Percentiles rank a stretch among this genome's conserved stretches.
These are phyloP conservation scores for Madurella mycetomatis DNA, from an alignment of 2,329 filamentous ascomycete genomes.

Conservation along the genomic window DNA sequence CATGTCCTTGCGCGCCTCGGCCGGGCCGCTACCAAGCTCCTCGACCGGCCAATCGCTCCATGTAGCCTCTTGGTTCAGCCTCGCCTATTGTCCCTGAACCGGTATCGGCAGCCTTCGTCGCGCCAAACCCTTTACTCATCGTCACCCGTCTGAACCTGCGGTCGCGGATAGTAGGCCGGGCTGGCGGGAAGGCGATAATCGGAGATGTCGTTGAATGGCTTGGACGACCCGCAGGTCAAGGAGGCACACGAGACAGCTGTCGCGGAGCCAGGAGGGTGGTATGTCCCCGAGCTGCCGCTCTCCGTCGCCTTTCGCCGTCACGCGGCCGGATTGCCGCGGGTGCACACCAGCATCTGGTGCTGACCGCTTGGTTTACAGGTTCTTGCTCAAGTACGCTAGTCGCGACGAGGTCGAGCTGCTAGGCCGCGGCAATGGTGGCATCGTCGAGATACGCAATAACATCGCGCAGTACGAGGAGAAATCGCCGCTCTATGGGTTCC, in stretches of 20 bases:
- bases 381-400: constrained; percentile 84
- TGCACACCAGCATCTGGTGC: background rate
- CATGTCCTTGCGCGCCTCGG: constrained; percentile 16
- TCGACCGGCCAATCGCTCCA: constrained; percentile 17
- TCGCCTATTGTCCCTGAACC: constrained; percentile 16
- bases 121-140: constrained; percentile 10
- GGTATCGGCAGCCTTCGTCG: background rate
- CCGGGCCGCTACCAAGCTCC: constrained; percentile 6
- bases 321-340: background rate
- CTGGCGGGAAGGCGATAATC: constrained; percentile 14
- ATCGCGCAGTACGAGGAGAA: constrained; percentile 76
- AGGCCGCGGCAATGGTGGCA: constrained; percentile 71
- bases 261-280: constrained; percentile 92
- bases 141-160: constrained; percentile 14
- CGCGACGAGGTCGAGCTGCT: constrained; percentile 84
- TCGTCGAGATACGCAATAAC: constrained; percentile 74
- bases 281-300: constrained; percentile 35
- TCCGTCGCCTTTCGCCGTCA: constrained; percentile 6
- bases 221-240: constrained; percentile 75
- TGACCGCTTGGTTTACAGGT: constrained; percentile 53
- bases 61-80: constrained; percentile 16
- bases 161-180: constrained; percentile 13
- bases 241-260: constrained; percentile 79
- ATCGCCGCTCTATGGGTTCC: constrained; percentile 86
- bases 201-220: constrained; percentile 90